Evolutionary conservation across 148 eudicot species (phyloP), one percentile per base, ranked within the genome.

Genomic region (Amaranthus hypochondriacus): DNA sequence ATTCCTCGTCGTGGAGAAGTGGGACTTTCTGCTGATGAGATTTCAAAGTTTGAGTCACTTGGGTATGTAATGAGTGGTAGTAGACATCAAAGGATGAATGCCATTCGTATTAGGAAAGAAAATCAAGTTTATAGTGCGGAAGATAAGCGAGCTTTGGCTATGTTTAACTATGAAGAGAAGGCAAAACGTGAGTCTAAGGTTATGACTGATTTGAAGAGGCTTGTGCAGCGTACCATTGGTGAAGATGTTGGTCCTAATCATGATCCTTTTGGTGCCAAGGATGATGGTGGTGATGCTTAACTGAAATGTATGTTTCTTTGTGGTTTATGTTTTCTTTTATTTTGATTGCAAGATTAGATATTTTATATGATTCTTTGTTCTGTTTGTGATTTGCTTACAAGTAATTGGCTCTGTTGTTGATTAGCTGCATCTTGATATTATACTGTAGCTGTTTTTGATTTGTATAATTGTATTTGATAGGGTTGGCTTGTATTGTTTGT

Each of bases 1-100:
- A 95, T 95, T 70, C 98, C 98, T 47, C 96, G 98, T 15, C 88
- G 98, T 85, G 98, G 98, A 73, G 98, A 95, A 79, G 98, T 95
- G 71, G 97, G 98, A 78, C 88, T 95, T 58, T 95, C 98, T 0
- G 98, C 98, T 61, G 98, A 95, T 18, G 98, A 95, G 77, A 95
- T 95, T 80, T 78, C 84, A 11, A 95, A 85, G 56, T 95, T 86
- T 79, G 98, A 95, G 88, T 69, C 56, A 64, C 89, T 94, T 65
- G 98, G 98, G 71, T 94, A 94, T 87, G 98, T 94, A 69, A 94
- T 94, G 98, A 94, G 98, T 82, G 98, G 98, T 77, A 94, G 98
- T 79, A 88, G 98, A 76, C 97, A 92, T 68, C 98, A 95, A 71
- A 90, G 98, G 82, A 95, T 95, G 98, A 95, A 95, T 90, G 98